phyloP scores from a whole-genome alignment of 2,329 filamentous ascomycete genomes.

The Gyromitra esculenta region DNA sequence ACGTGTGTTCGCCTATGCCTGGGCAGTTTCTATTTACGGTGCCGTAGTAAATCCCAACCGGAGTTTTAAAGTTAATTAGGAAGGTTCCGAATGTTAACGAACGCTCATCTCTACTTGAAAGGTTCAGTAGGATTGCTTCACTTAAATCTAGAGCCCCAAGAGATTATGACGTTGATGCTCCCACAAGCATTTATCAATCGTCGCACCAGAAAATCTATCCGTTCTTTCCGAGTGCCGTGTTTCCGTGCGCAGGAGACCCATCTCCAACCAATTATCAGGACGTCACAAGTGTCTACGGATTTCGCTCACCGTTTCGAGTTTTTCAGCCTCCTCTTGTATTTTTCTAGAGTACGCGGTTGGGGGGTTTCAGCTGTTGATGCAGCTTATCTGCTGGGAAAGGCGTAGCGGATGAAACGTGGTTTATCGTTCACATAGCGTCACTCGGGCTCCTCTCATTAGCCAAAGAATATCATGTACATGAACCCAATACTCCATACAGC shows the following conservation, averaged over 20 bases:
- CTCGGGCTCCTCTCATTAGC: constrained; percentile 9
- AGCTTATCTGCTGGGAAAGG: not conserved
- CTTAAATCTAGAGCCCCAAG: not conserved
- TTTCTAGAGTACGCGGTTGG: not conserved
- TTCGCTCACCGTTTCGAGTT: constrained; percentile 9
- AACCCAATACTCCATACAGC: not conserved
- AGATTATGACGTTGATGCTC: too few relatives aligned
- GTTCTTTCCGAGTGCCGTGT: not conserved
- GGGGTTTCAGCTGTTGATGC: not conserved
- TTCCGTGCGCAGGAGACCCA: constrained; percentile 1
- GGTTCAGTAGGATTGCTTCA: not conserved
- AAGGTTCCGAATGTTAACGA: constrained; percentile 1
- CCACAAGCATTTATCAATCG: not conserved
- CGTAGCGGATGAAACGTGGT: constrained; percentile 1
- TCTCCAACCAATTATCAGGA: not conserved
- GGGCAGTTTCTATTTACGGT: not conserved
- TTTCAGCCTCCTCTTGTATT: not conserved
- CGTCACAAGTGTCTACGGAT: not conserved
- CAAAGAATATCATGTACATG: not conserved
- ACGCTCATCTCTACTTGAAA: not conserved
- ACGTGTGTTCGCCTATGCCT: constrained; percentile 10
- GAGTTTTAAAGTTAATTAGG: constrained; percentile 1
- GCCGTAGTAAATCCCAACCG: not conserved
- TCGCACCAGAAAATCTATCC: not conserved
- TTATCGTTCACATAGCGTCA: constrained; percentile 3